Conservation (phyloP, 768 basidiomycete genomes). For the Kwoniella mangroviensis region DNA sequence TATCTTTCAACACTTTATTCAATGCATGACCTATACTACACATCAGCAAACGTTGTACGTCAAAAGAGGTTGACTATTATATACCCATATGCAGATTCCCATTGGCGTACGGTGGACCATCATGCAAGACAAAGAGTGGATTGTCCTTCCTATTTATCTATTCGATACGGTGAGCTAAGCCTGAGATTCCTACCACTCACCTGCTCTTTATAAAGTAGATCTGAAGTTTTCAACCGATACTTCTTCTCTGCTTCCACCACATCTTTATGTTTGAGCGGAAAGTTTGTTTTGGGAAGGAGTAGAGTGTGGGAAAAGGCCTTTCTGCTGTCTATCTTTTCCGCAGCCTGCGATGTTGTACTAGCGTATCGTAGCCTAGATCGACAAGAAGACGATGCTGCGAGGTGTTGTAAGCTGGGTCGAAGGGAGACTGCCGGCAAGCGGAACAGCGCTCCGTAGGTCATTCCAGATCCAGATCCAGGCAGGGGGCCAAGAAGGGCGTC, state of each 20-base stretch:
- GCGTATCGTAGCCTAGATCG: conserved; percentile 3
- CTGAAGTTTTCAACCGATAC: conserved; percentile 69
- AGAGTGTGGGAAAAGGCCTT: conserved; percentile 67
- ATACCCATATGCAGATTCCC: conserved; percentile 93
- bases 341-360: conserved; percentile 7
- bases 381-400: not conserved
- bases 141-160: conserved; percentile 58
- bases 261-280: conserved; percentile 71
- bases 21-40: conserved; percentile 77
- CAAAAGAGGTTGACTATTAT: conserved; percentile 10
- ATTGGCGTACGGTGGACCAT: conserved; percentile 97
- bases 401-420: conserved; percentile 7
- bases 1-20: conserved; percentile 95
- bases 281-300: conserved; percentile 77
- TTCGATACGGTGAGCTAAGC: not conserved
- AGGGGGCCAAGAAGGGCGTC: not conserved
- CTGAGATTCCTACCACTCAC: conserved; percentile 37
- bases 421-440: not conserved
- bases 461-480: not conserved
- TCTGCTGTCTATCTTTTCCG: conserved; percentile 12
- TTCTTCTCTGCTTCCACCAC: conserved; percentile 67
- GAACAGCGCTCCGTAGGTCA: not conserved
- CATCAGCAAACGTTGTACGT: not conserved
- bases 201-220: conserved; percentile 70
- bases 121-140: conserved; percentile 81